These are phyloP conservation scores for Hebeloma cylindrosporum DNA, from an alignment of 768 basidiomycete species.

Conservation along the genomic window DNA sequence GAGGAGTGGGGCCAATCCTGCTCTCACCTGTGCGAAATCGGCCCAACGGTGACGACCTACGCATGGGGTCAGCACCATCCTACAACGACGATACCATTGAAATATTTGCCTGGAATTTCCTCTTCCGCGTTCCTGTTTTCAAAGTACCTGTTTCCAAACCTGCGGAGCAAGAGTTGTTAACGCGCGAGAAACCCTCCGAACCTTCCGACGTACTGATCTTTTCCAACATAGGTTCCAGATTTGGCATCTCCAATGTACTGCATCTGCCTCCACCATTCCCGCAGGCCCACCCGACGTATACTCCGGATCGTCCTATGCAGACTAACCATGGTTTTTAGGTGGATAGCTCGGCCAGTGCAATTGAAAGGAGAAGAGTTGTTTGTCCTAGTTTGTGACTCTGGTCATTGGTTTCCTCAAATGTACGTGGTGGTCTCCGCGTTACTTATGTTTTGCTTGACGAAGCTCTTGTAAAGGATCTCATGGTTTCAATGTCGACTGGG, in stretches of 20 bases:
- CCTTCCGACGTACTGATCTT: constrained; percentile 70
- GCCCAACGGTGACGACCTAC: constrained; percentile 96
- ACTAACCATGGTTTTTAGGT: constrained; percentile 56
- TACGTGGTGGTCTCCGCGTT: too few species aligned
- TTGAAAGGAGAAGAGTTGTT: too few species aligned
- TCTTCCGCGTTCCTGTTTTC: constrained; percentile 88
- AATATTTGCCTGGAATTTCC: constrained; percentile 77
- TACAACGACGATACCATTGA: not conserved
- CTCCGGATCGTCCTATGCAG: constrained; percentile 74
- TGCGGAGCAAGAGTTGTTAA: constrained; percentile 30
- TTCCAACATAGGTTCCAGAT: constrained; percentile 71
- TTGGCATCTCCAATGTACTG: constrained; percentile 96
- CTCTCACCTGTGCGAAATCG: constrained; percentile 79
- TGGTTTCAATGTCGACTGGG: too few species aligned
- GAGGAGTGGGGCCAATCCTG: not conserved
- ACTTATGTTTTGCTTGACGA: too few species aligned
- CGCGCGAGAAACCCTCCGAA: constrained; percentile 1
- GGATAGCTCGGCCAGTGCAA: too few species aligned
- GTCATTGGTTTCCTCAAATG: too few species aligned
- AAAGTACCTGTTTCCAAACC: constrained; percentile 93
- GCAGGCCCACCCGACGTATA: constrained; percentile 71
- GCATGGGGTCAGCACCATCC: constrained; percentile 1
- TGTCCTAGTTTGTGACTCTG: too few species aligned
- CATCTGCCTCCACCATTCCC: constrained; percentile 89
- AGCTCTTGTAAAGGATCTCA: too few species aligned